Base-by-base conservation (phyloP, 768 basidiomycete species). In the Hygrophoropsis aurantiaca region DNA sequence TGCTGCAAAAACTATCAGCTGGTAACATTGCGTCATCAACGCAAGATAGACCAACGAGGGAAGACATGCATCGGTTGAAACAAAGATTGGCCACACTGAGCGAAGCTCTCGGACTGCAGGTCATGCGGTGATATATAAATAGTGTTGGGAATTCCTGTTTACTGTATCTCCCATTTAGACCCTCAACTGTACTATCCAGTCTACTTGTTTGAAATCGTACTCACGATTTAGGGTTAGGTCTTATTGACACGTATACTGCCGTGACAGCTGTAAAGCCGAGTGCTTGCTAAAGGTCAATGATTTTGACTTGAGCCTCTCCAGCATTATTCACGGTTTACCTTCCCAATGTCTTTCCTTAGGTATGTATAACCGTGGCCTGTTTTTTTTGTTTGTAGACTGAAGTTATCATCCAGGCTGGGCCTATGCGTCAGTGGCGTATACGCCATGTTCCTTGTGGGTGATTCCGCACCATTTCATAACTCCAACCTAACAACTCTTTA, bases 341-440 rank as follows among this genome's bases (percentile, higher is more conserved):
- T 13, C 16, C 27, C 42, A 11, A 63, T 66, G 64, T 49, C 64
- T 16, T 27, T 68, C 4, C 39, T 66, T 42, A 59, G 64, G 66
- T 56, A 18, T 13, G 54, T 38, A 7, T 21, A 32, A 20, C 36
- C 16, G 6, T 44, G n/a, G n/a, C n/a, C n/a, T n/a, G n/a, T n/a
- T n/a, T n/a, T n/a, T n/a, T n/a, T n/a, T n/a, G n/a, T n/a, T n/a
- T n/a, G n/a, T n/a, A n/a, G n/a, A n/a, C n/a, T n/a, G n/a, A n/a
- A n/a, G n/a, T n/a, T n/a, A n/a, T n/a, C n/a, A n/a, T n/a, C 2
- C 45, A 87, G 87, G 58, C 78, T 97, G 39, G 76, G 73, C 21
- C 55, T 87, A 53, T 98, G 94, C 64, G 78, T 92, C 11, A 68
- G 77, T 8, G 94, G 94, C 44, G 94, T 98, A 37, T 98, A 98